Percentiles rank a stretch among this genome's conserved stretches.
phyloP scores from a whole-genome alignment of 2,329 filamentous ascomycete genomes.

The Botrytis elliptica region DNA sequence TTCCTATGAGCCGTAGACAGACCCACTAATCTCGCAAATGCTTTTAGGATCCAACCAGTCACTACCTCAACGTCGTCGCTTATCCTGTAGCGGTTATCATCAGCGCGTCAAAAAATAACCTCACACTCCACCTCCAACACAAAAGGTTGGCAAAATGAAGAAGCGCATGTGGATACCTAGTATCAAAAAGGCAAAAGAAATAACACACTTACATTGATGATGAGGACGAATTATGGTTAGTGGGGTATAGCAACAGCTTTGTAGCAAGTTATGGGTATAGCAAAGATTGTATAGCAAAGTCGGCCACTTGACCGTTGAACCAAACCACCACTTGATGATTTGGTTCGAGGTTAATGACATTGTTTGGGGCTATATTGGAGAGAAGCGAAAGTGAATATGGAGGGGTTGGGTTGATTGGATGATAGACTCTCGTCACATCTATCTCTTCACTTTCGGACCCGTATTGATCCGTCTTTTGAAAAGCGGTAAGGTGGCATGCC shows the following conservation, averaged over 20 bases:
- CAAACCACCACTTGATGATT: neutral
- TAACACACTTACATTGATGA: neutral
- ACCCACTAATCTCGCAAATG: neutral
- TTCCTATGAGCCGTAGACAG: neutral
- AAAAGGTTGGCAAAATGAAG: neutral
- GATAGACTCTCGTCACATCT: constrained; percentile 3
- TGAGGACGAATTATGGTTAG: neutral
- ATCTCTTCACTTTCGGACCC: neutral
- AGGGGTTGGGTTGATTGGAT: neutral
- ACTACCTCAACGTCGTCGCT: neutral
- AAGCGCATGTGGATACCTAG: neutral
- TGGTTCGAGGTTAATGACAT: neutral
- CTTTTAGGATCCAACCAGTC: neutral
- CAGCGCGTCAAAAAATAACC: neutral
- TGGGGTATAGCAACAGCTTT: neutral
- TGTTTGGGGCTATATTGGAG: neutral
- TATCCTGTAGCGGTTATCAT: neutral
- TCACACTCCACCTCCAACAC: neutral
- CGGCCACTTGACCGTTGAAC: constrained; percentile 1
- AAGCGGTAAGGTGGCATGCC: neutral
- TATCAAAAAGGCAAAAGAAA: neutral
- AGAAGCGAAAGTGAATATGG: neutral
- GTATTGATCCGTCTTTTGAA: neutral
- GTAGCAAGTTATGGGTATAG: neutral
- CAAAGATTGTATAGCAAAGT: neutral